These are phyloP conservation scores for Apophysomyces variabilis DNA, from an alignment of 371 early-diverging fungal species.

Conservation along the genomic window DNA sequence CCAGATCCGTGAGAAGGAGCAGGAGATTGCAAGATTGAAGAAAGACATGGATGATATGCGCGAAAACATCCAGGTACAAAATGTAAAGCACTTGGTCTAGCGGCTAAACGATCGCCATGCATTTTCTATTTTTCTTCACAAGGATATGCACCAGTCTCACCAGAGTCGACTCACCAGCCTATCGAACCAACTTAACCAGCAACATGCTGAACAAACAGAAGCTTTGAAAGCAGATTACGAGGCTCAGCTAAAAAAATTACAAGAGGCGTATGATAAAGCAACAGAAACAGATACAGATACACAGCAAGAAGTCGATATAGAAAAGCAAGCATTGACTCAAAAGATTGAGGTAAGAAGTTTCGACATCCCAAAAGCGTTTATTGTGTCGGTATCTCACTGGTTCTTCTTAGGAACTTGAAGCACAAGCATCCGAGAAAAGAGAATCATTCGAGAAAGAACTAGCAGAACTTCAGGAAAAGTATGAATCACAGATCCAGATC, in stretches of 20 bases:
- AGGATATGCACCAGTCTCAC: conserved; percentile 37
- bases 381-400: not conserved
- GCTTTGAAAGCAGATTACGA: conserved; percentile 23
- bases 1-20: conserved; percentile 23
- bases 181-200: conserved; percentile 29
- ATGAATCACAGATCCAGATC: not conserved
- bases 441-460: not conserved
- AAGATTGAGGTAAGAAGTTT: conserved; percentile 12
- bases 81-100: not conserved
- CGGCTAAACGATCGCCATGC: not conserved
- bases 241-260: conserved; percentile 12
- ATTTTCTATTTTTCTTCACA: not conserved
- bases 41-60: conserved; percentile 31
- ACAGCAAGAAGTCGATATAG: conserved; percentile 11
- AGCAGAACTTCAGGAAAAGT: not conserved
- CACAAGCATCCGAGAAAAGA: not conserved
- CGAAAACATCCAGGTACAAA: conserved; percentile 22
- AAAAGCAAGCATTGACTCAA: conserved; percentile 21
- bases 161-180: conserved; percentile 29
- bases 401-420: not conserved
- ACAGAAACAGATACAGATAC: conserved; percentile 8
- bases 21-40: conserved; percentile 26
- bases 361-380: too few relatives aligned
- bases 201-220: conserved; percentile 29
- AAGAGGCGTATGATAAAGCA: conserved; percentile 4